Percentiles rank a stretch among this genome's conserved stretches.
phyloP scores from a whole-genome alignment of 495 filamentous ascomycete species.

The Penicillium roqueforti region DNA sequence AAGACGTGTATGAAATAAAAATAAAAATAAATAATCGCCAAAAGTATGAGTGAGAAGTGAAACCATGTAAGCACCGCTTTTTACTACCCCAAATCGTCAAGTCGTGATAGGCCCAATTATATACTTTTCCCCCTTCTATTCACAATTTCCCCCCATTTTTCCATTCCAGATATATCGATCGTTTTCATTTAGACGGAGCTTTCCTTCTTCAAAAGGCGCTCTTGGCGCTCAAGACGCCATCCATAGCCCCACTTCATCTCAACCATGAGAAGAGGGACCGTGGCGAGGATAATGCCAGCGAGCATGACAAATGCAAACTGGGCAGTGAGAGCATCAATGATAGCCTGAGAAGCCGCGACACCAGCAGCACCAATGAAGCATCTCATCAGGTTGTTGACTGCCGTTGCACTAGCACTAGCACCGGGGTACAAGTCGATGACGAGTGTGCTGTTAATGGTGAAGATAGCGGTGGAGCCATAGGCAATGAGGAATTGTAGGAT shows the following conservation, averaged over 20 bases:
- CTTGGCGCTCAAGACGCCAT: conserved; percentile 36
- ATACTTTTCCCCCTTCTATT: background rate
- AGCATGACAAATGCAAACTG: conserved; percentile 62
- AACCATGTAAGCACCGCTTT: conserved; percentile 8
- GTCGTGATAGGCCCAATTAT: conserved; percentile 14
- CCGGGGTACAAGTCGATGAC: conserved; percentile 64
- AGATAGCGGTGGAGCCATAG: conserved; percentile 39
- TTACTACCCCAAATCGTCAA: conserved; percentile 17
- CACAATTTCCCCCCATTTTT: background rate
- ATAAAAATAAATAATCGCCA: background rate
- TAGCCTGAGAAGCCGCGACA: conserved; percentile 57
- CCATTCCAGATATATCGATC: background rate
- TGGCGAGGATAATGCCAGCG: conserved; percentile 38
- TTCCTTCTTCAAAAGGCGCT: conserved; percentile 20
- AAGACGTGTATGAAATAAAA: conserved; percentile 5
- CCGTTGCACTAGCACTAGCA: conserved; percentile 60
- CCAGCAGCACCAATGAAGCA: conserved; percentile 65
- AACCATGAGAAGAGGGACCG: conserved; percentile 33
- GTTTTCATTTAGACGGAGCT: background rate
- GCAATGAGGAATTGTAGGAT: conserved; percentile 54
- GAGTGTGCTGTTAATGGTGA: conserved; percentile 56
- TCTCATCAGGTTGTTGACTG: conserved; percentile 66
- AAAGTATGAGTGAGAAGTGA: conserved; percentile 5
- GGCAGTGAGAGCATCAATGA: conserved; percentile 56
- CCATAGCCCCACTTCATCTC: conserved; percentile 43